Evolutionary conservation across 495 filamentous ascomycete genomes (phyloP), one percentile per base, ranked within the genome.

Genomic region (Beverwykella pulmonaria): DNA sequence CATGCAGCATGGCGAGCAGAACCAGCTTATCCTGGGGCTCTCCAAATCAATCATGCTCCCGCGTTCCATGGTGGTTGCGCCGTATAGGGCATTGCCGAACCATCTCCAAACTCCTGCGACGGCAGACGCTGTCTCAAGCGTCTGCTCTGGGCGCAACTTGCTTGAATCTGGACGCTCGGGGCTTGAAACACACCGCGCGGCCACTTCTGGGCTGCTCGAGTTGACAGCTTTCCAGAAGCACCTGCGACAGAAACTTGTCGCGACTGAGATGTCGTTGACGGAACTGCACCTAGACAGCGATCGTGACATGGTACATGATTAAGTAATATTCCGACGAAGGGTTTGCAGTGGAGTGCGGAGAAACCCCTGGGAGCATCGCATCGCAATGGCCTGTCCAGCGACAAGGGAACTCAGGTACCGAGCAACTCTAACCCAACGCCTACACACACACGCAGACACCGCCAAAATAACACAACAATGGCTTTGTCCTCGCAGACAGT

Each of bases 391-490:
- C 60, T 60, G 61, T 54, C 34, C 55, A 53, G 54, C 41, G 59
- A 68, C 63, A 60, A 67, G 69, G 64, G 59, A 66, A 52, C 47
- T 65, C 56, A 68, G 65, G 65, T 65, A 67, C 68, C 68, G 64
- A 64, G 59, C 39, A 68, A 71, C 69, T 71, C 65, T 71, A 71
- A 68, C 55, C 57, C 60, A 59, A 71, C 69, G 36, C 53, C 63
- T 49, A 27, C 19, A 7, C 7, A 26, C 29, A 48, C 47, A 54
- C n/a, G 2, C 8, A 46, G 5, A 20, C 58, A 9, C 15, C 25
- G 34, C 49, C 10, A 47, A 49, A 30, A 49, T 48, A 39, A 23
- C 29, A 59, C 60, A 63, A 63, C 48, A 50, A 7, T 50, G 57
- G 27, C 48, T 54, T 59, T 53, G 26, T 23, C 19, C 30, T 48